Base-by-base conservation (phyloP, 176 grass and related monocot genomes). In the Oryza australiensis region DNA sequence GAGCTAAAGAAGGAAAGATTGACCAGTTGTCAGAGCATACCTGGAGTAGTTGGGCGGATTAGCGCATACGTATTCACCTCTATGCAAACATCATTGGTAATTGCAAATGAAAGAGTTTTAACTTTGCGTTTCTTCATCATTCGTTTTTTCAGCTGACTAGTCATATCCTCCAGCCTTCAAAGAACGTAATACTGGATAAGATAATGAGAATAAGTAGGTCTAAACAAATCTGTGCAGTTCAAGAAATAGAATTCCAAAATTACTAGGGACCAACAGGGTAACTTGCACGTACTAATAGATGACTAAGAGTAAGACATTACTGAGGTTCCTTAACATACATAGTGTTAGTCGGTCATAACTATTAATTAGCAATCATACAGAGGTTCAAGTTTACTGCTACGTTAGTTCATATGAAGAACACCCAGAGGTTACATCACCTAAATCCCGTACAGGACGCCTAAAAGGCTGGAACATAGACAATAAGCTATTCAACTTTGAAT, bases 41-140 rank as follows among this genome's bases (percentile, higher is more conserved):
- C 92, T 89, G 95, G 88, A 73, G 76, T 57, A 69, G 95, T 98
- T 84, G 88, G 88, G 72, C 88, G 90, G 74, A 88, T 84, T 85
- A 98, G 72, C 26, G 90, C 92, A 87, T 91, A 94, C 77, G 95
- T 89, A 77, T 98, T 94, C 28, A 98, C 95, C 87, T 98, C 88
- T 70, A 98, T 98, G 69, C 77, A 94, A 78, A 98, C 72, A 83
- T 82, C 88, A 91, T 86, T 91, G 62, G 88, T 86, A 74, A 98
- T 91, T 75, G 84, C 87, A 90, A 98, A 94, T 73, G 81, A 51
- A 80, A 98, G 88, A 78, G 95, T 98, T 83, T 87, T 98, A 53
- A 98, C 86, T 89, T 87, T 98, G 16, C 90, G 90, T 64, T 93
- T 98, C 81, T 94, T 94, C 72, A 93, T 93, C 57, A 98, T 94